These are phyloP conservation scores for Gossypium lobatum DNA, from an alignment of 441 rosid genomes.

Conservation along the genomic window DNA sequence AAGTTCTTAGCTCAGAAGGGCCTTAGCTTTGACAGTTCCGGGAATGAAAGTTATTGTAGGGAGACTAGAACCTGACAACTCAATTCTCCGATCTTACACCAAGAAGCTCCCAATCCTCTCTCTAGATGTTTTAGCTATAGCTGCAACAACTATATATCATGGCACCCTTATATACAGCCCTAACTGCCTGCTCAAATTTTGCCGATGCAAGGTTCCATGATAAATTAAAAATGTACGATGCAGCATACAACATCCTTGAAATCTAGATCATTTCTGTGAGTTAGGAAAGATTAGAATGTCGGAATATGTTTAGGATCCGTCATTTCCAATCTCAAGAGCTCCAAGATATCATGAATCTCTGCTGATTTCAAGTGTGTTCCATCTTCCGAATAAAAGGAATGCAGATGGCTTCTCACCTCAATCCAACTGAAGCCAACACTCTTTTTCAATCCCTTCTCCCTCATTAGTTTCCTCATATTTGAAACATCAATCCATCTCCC, in stretches of 20 bases:
- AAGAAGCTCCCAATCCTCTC: neutral
- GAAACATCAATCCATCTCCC: conserved; percentile 51
- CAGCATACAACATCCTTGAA: neutral
- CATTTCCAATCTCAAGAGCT: conserved; percentile 41
- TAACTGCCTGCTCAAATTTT: neutral
- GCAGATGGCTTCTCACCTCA: conserved; percentile 38
- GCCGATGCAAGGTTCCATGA: neutral
- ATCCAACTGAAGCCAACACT: conserved; percentile 53
- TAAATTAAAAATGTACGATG: neutral
- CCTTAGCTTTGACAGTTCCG: neutral
- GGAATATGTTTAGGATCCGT: neutral
- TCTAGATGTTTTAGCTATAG: neutral
- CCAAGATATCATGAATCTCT: conserved; percentile 33
- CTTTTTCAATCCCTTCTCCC: conserved; percentile 49
- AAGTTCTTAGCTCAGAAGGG: neutral
- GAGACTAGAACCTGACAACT: neutral
- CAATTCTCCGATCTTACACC: neutral
- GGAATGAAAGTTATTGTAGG: neutral
- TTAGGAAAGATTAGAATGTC: neutral
- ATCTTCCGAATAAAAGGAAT: conserved; percentile 42
- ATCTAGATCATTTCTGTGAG: neutral
- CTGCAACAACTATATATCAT: neutral
- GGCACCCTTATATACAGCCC: neutral
- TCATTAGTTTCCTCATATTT: conserved; percentile 46
- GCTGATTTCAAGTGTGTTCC: conserved; percentile 27